Conservation (phyloP, 495 filamentous ascomycete genomes). For the Achaetomiella virescens region DNA sequence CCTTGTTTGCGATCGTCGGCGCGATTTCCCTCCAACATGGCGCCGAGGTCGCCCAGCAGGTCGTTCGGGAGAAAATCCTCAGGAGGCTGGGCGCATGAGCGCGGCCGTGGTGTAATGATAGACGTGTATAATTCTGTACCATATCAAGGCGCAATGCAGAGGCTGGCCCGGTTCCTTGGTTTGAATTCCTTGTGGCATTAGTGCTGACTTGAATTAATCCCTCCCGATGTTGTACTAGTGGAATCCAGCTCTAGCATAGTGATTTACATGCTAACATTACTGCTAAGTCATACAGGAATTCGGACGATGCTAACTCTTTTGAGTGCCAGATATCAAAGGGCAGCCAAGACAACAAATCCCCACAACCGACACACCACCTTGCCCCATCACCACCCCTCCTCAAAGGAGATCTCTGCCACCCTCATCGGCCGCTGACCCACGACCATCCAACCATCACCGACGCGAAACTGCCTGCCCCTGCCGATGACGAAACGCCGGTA, state of each 20-base stretch:
- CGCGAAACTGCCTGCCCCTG: conserved; percentile 23
- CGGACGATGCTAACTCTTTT: too few species aligned
- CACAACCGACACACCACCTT: background rate
- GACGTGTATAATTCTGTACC: conserved; percentile 27
- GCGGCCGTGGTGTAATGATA: conserved; percentile 12
- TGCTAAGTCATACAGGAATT: background rate
- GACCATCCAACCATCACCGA: conserved; percentile 22
- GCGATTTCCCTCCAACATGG: conserved; percentile 82
- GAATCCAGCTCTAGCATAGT: too few species aligned
- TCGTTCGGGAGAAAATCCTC: conserved; percentile 74
- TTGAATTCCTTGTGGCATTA: background rate
- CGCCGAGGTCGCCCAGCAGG: conserved; percentile 64
- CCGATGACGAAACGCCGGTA: conserved; percentile 21
- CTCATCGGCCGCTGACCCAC: conserved; percentile 22
- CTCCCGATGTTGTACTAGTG: too few species aligned
- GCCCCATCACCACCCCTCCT: conserved; percentile 17
- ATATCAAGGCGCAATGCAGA: conserved; percentile 18
- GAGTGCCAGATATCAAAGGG: background rate
- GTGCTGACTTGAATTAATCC: background rate
- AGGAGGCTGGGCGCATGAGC: conserved; percentile 28
- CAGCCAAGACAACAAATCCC: background rate
- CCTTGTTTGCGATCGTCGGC: conserved; percentile 79
- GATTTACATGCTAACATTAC: background rate
- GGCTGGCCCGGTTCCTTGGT: conserved; percentile 4
- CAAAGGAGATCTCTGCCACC: conserved; percentile 24